phyloP scores from a whole-genome alignment of 352 stramenopile species.

The Phytopythium kandeliae region DNA sequence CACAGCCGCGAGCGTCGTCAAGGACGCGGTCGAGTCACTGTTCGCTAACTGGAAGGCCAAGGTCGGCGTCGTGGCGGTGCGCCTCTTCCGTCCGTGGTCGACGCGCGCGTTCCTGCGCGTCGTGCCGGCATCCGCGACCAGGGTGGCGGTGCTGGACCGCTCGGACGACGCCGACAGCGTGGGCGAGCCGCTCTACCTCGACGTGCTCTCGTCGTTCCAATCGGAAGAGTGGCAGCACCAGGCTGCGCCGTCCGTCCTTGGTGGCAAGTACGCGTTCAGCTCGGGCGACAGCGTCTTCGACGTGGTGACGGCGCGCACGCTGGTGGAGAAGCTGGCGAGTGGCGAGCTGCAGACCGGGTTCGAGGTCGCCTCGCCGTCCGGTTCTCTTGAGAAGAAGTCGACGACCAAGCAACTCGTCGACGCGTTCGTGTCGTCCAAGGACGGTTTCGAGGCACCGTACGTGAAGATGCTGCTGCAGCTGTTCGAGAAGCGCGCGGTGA shows the following conservation, averaged over 20 bases:
- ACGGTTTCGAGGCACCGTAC: conserved; percentile 63
- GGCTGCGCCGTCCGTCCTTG: conserved; percentile 61
- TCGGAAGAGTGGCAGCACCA: conserved; percentile 62
- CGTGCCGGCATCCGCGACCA: conserved; percentile 64
- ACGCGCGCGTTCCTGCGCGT: conserved; percentile 67
- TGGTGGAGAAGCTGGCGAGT: conserved; percentile 60
- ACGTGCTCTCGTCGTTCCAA: conserved; percentile 90
- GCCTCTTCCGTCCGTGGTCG: conserved; percentile 90
- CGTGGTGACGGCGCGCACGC: conserved; percentile 68
- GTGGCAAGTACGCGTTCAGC: conserved; percentile 78
- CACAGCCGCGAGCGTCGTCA: conserved; percentile 82
- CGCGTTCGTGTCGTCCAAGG: conserved; percentile 47
- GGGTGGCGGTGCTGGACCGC: conserved; percentile 89
- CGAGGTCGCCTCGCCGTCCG: conserved; percentile 28
- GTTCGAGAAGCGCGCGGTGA: conserved; percentile 63
- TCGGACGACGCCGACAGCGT: conserved; percentile 86
- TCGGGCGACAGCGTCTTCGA: conserved; percentile 70
- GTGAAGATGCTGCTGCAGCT: conserved; percentile 78
- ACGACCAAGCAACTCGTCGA: conserved; percentile 40
- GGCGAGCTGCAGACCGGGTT: conserved; percentile 73
- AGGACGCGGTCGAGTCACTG: conserved; percentile 83
- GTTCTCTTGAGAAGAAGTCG: conserved; percentile 16
- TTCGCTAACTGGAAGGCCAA: conserved; percentile 82
- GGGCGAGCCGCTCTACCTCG: conserved; percentile 88
- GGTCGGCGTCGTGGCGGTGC: conserved; percentile 84